phyloP scores from a whole-genome alignment of 257 asterid species.

The Solanum gandarillasii region DNA sequence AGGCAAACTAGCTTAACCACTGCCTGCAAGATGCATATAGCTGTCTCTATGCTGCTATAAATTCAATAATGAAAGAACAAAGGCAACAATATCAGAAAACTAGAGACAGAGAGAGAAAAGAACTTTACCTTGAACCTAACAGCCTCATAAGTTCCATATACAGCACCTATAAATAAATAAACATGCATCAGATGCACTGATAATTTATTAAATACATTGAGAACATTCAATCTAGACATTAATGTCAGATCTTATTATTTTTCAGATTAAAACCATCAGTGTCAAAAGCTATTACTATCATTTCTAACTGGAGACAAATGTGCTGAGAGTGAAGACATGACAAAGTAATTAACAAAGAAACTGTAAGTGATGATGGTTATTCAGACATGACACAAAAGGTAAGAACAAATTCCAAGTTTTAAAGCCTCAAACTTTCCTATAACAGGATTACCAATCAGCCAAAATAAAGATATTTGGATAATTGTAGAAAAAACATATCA shows the following conservation, averaged over 20 bases:
- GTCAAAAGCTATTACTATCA: background rate
- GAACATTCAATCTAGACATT: background rate
- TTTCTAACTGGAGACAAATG: background rate
- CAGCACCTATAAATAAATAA: constrained; percentile 22
- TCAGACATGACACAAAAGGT: background rate
- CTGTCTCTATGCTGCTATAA: background rate
- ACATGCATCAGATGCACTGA: background rate
- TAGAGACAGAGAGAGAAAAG: background rate
- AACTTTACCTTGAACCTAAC: constrained; percentile 23
- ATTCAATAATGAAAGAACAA: background rate
- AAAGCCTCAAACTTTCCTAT: background rate
- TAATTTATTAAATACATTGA: background rate
- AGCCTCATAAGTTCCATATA: constrained; percentile 31
- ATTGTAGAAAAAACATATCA: background rate
- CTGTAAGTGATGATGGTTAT: background rate
- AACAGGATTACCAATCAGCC: background rate
- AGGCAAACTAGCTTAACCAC: background rate
- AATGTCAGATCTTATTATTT: background rate
- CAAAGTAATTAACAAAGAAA: background rate
- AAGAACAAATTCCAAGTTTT: background rate
- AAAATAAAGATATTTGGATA: background rate
- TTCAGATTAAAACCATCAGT: background rate
- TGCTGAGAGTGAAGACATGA: background rate
- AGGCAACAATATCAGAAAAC: background rate
- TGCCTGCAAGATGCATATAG: background rate